phyloP scores from a whole-genome alignment of 2,329 filamentous ascomycete genomes.

The Ceratocystiopsis minuta region DNA sequence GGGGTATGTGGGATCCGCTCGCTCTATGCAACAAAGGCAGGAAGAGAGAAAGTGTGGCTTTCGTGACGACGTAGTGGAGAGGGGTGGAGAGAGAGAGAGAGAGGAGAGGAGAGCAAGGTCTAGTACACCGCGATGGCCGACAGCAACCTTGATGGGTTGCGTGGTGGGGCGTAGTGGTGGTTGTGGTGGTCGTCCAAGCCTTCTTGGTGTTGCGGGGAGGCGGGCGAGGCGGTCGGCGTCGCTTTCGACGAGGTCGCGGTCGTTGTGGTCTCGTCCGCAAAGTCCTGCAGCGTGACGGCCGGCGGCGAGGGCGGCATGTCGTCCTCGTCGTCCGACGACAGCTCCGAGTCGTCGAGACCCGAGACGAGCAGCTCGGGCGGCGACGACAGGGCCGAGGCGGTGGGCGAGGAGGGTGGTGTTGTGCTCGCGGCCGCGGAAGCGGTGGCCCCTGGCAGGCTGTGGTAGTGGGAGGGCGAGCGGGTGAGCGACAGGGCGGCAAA shows the following conservation, averaged over 20 bases:
- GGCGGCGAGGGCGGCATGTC: conserved; percentile 55
- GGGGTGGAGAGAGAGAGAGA: no score
- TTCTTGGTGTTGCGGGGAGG: conserved; percentile 13
- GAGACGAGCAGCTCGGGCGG: conserved; percentile 41
- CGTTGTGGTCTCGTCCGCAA: conserved; percentile 15
- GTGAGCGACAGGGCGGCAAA: conserved; percentile 48
- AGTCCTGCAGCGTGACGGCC: conserved; percentile 35
- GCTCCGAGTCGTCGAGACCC: conserved; percentile 41
- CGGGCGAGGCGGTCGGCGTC: not conserved
- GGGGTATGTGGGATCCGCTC: no score
- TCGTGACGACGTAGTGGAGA: not conserved
- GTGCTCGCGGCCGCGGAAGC: conserved; percentile 12
- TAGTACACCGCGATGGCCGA: conserved; percentile 40
- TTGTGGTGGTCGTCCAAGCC: conserved; percentile 25
- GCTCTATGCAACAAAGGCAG: conserved; percentile 1
- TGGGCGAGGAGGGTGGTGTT: not conserved
- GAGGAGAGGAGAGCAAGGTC: not conserved
- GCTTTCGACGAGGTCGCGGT: not conserved
- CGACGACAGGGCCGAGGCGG: conserved; percentile 17
- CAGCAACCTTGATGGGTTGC: conserved; percentile 31
- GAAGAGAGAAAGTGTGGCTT: not conserved
- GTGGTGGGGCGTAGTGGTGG: conserved; percentile 27
- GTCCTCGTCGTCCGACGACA: conserved; percentile 50
- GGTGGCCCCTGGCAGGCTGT: no score
- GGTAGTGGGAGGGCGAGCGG: conserved; percentile 43